Evolutionary conservation across 305 asterid genomes (phyloP).

Genomic region (Andrographis paniculata): DNA sequence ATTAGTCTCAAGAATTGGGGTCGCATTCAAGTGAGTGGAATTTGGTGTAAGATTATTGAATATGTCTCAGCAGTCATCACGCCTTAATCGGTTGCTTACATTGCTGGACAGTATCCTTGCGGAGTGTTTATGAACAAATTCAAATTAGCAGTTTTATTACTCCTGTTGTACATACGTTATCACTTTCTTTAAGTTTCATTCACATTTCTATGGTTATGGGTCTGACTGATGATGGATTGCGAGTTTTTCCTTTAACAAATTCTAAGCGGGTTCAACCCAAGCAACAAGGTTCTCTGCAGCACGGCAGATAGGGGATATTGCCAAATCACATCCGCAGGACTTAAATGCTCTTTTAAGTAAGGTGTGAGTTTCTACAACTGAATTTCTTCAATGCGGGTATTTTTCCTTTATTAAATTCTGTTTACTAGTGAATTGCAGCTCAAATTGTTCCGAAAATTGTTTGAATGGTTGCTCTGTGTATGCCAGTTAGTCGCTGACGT

Average conservation of each 20-base stretch:
- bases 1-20: slow-evolving; percentile 21
- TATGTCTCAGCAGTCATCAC: slow-evolving; percentile 95
- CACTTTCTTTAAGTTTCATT: background rate
- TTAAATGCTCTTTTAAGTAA: slow-evolving; percentile 75
- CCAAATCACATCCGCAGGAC: slow-evolving; percentile 97
- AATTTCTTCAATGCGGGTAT: background rate
- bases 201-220: slow-evolving; percentile 8
- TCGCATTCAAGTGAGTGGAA: slow-evolving; percentile 26
- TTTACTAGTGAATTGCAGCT: background rate
- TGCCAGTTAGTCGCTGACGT: too few species aligned
- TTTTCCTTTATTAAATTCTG: background rate
- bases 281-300: slow-evolving; percentile 95
- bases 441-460: background rate
- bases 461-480: background rate
- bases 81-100: slow-evolving; percentile 88
- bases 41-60: slow-evolving; percentile 21
- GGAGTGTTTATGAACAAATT: slow-evolving; percentile 3
- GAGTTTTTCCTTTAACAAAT: slow-evolving; percentile 43
- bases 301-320: slow-evolving; percentile 94
- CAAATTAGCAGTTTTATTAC: background rate
- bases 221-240: slow-evolving; percentile 7
- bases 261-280: slow-evolving; percentile 91
- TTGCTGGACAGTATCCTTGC: slow-evolving; percentile 92
- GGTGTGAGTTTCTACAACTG: slow-evolving; percentile 30
- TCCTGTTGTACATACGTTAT: background rate